A percentile compares a stretch with the other conserved stretches of the same genome.
These are phyloP conservation scores for Eimeria praecox DNA, from an alignment of 169 alveolate genomes.

Conservation along the genomic window DNA sequence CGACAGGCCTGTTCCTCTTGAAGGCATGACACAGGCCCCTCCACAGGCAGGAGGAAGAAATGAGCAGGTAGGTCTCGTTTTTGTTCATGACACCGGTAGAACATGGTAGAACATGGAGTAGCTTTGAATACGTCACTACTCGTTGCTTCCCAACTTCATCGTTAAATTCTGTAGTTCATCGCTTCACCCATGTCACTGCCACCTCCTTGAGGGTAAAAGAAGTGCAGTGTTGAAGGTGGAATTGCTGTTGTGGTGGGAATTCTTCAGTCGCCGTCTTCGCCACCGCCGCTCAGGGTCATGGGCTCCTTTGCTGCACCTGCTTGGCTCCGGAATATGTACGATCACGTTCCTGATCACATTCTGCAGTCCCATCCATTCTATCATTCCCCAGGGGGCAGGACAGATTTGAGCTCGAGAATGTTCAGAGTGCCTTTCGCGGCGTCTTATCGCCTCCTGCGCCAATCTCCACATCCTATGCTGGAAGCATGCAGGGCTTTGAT, in stretches of 20 bases:
- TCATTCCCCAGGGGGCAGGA: neutral
- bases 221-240: neutral
- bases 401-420: neutral
- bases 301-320: neutral
- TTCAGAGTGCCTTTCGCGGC: neutral
- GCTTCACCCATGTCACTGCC: neutral
- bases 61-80: constrained; percentile 1
- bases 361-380: constrained; percentile 8
- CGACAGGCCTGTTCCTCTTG: neutral
- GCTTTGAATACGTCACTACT: neutral
- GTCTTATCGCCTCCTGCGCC: neutral
- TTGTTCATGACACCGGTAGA: neutral
- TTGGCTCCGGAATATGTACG: neutral
- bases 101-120: too few relatives aligned
- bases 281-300: neutral
- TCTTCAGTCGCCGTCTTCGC: neutral
- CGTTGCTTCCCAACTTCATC: neutral
- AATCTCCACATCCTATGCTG: neutral
- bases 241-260: neutral
- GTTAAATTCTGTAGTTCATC: neutral
- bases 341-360: neutral
- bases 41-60: neutral
- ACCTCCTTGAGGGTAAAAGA: neutral
- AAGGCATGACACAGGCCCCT: neutral
- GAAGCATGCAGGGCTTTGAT: neutral